phyloP scores from a whole-genome alignment of 2,329 filamentous ascomycete genomes.

The Aureobasidium vineae region DNA sequence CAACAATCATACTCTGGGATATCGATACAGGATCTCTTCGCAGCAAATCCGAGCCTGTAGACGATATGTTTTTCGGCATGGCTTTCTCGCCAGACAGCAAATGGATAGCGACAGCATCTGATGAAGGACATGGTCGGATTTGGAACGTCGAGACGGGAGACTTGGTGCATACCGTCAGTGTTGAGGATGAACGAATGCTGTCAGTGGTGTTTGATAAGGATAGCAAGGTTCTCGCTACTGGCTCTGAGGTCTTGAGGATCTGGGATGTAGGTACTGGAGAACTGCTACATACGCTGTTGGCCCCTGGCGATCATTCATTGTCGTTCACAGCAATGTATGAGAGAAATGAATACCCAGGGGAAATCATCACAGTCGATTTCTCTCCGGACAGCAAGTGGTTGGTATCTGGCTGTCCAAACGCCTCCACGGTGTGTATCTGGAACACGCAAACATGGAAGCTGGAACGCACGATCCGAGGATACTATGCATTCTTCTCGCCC shows the following conservation, averaged over 20 bases:
- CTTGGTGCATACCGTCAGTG: background rate
- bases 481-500: background rate
- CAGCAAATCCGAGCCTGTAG: background rate
- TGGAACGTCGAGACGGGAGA: background rate
- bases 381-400: background rate
- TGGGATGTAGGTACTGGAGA: constrained; percentile 13
- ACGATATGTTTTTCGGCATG: background rate
- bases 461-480: background rate
- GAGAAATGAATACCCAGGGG: background rate
- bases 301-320: background rate
- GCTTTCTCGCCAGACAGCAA: constrained; percentile 3
- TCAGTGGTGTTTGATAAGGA: constrained; percentile 1
- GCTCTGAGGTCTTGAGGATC: background rate
- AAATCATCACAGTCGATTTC: background rate
- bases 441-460: background rate
- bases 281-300: background rate
- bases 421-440: background rate
- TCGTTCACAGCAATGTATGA: background rate
- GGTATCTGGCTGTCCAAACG: background rate
- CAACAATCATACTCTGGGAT: constrained; percentile 3
- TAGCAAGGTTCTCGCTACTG: background rate
- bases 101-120: background rate
- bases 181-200: background rate
- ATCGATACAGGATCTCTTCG: background rate
- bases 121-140: background rate